Base-by-base conservation (phyloP, 495 filamentous ascomycete genomes). In the Rhizodiscina lignyota region DNA sequence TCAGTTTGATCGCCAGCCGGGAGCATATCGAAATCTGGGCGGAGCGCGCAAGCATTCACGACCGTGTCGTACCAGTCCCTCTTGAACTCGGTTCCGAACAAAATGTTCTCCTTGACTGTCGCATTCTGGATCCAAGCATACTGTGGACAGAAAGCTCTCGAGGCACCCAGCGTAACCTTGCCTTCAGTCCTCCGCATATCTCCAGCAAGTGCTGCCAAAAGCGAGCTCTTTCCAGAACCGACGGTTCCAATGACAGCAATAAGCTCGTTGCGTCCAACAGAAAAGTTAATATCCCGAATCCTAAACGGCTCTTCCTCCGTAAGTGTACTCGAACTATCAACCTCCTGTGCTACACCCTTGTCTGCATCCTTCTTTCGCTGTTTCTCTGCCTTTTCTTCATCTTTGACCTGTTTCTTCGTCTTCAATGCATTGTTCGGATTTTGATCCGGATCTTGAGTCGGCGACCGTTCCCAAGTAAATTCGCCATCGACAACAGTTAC, bases 41-140 rank as follows among this genome's bases (percentile, higher is more conserved):
- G 62, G 38, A 87, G 56, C 2, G 78, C 78, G 47, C 79, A 85
- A 17, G 78, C 77, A 36, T 59, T 58, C 24, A 70, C 48, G n/a
- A 68, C 62, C 24, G 57, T 48, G n/a, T 63, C 49, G 39, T 80
- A 79, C 79, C 78, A 83, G 0, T 55, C 45, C 18, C 51, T 55
- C 28, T 83, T 61, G 60, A 73, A 73, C 0, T 84, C 71, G 45
- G 79, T 83, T 1, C 87, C 87, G 45, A 97, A 94, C 1, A 91
- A 50, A 37, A 97, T 89, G 44, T 97, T 97, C 35, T 92, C 68
- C 38, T 67, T 73, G 4, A 94, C 75, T 11, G 75, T 78, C 0
- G 83, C 62, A 46, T 94, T 97, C 48, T 94, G 86, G 31, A 97
- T 94, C 89, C 89, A 97, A 2, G 89, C 81, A 49, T 89, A 92